phyloP scores from a whole-genome alignment of 1,139 yeast species.

The Debaryomycetaceae sp. region DNA sequence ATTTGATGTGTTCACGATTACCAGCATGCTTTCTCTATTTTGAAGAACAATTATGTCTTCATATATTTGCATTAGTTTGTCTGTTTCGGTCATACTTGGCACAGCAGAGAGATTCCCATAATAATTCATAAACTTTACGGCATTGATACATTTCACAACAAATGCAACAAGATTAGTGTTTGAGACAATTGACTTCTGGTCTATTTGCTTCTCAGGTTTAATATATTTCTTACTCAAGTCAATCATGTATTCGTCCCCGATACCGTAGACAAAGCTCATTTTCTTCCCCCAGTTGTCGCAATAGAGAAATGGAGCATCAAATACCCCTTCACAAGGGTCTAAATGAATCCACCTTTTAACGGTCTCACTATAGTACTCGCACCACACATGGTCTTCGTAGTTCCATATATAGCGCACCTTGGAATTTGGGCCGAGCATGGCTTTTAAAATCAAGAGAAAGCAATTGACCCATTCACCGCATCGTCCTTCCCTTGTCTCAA shows the following conservation, averaged over 20 bases:
- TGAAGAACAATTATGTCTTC: constrained; percentile 22
- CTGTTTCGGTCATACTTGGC: constrained; percentile 13
- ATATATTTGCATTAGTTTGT: constrained; percentile 19
- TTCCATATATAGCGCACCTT: constrained; percentile 78
- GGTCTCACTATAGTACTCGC: constrained; percentile 69
- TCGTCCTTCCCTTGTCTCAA: constrained; percentile 66
- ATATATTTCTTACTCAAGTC: constrained; percentile 76
- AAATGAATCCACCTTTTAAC: constrained; percentile 78
- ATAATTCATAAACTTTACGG: constrained; percentile 27
- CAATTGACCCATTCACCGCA: constrained; percentile 97
- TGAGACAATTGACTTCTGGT: constrained; percentile 40
- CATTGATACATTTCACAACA: constrained; percentile 38
- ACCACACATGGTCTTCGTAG: constrained; percentile 94
- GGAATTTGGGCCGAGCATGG: constrained; percentile 52
- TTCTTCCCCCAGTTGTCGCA: constrained; percentile 88
- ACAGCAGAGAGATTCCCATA: constrained; percentile 21
- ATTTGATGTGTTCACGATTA: constrained; percentile 1
- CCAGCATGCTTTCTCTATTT: constrained; percentile 17
- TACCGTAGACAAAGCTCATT: constrained; percentile 83
- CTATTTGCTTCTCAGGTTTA: constrained; percentile 48
- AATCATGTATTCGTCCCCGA: constrained; percentile 54
- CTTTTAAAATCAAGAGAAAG: constrained; percentile 65
- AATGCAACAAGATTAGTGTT: constrained; percentile 37
- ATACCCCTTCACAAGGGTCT: constrained; percentile 85
- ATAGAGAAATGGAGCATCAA: constrained; percentile 76